Percentiles rank a stretch among this genome's conserved stretches.
Conservation (phyloP, 331 rosid genomes). For the Telfairia occidentalis region DNA sequence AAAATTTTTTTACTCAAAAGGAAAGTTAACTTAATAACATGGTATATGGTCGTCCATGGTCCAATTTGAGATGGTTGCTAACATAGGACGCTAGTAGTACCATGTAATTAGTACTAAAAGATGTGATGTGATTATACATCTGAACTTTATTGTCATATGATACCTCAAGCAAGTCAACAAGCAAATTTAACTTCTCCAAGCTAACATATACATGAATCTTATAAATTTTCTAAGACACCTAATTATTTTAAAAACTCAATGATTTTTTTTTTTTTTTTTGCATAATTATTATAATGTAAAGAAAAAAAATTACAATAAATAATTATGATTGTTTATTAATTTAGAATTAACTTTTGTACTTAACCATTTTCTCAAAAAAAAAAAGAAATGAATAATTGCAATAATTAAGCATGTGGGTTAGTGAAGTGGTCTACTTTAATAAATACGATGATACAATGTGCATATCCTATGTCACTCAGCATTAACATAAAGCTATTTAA, state of each 20-base stretch:
- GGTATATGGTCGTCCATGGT: too few species aligned
- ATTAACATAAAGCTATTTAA: background rate
- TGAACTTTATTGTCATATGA: background rate
- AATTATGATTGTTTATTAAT: background rate
- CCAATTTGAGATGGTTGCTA: too few species aligned
- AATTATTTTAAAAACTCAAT: background rate
- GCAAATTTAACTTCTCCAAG: background rate
- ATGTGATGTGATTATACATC: background rate
- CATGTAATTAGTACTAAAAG: too few species aligned
- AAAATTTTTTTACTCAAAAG: too few species aligned
- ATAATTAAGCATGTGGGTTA: constrained; percentile 8
- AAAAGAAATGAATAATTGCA: background rate
- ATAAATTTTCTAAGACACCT: background rate
- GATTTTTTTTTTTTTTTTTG: background rate
- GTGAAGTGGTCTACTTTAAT: background rate
- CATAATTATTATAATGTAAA: background rate
- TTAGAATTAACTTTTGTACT: background rate
- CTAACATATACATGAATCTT: background rate
- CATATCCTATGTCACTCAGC: constrained; percentile 6
- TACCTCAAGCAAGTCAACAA: background rate
- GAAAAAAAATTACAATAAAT: background rate
- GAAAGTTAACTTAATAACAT: too few species aligned
- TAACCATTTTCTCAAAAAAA: background rate
- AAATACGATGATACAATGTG: background rate
- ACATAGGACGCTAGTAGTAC: too few species aligned